Percentiles rank a stretch among this genome's conserved stretches.
These are phyloP conservation scores for Calonectria hawksworthii DNA, from an alignment of 2,329 filamentous ascomycete genomes.

Conservation along the genomic window DNA sequence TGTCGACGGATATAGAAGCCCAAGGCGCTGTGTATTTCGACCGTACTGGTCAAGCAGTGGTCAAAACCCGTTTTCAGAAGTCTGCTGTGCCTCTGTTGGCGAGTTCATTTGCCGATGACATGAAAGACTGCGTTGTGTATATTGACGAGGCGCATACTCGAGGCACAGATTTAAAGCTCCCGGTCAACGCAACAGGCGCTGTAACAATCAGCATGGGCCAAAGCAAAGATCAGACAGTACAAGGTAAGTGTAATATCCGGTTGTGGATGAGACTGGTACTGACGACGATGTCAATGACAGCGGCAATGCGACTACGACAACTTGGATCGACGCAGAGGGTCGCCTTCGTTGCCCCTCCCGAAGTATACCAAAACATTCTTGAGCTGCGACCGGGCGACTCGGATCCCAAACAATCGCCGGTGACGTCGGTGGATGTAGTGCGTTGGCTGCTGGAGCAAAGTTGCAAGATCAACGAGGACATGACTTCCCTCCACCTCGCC, in stretches of 20 bases:
- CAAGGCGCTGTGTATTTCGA: slow-evolving; percentile 68
- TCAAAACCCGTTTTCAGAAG: slow-evolving; percentile 33
- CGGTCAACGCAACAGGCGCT: slow-evolving; percentile 60
- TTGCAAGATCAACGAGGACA: slow-evolving; percentile 70
- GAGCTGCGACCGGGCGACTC: slow-evolving; percentile 52
- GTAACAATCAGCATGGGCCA: slow-evolving; percentile 69
- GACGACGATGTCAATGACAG: slow-evolving; percentile 49
- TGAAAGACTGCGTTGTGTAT: slow-evolving; percentile 26
- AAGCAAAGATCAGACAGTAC: slow-evolving; percentile 73
- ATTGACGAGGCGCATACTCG: slow-evolving; percentile 65
- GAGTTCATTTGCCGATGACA: slow-evolving; percentile 38
- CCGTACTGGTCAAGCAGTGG: slow-evolving; percentile 37
- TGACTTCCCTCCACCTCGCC: slow-evolving; percentile 69
- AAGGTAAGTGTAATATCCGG: slow-evolving; percentile 60
- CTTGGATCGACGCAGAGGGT: slow-evolving; percentile 69
- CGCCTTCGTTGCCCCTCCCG: slow-evolving; percentile 68
- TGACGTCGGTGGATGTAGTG: background rate
- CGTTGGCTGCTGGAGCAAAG: slow-evolving; percentile 75
- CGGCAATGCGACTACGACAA: slow-evolving; percentile 76
- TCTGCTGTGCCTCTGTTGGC: slow-evolving; percentile 35
- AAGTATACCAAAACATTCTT: slow-evolving; percentile 73
- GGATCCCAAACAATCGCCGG: background rate
- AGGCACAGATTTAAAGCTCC: slow-evolving; percentile 72
- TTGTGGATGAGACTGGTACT: too few species aligned
- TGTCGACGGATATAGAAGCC: slow-evolving; percentile 59